Evolutionary conservation across 495 filamentous ascomycete species (phyloP).

Genomic region (Penicillium parvum): DNA sequence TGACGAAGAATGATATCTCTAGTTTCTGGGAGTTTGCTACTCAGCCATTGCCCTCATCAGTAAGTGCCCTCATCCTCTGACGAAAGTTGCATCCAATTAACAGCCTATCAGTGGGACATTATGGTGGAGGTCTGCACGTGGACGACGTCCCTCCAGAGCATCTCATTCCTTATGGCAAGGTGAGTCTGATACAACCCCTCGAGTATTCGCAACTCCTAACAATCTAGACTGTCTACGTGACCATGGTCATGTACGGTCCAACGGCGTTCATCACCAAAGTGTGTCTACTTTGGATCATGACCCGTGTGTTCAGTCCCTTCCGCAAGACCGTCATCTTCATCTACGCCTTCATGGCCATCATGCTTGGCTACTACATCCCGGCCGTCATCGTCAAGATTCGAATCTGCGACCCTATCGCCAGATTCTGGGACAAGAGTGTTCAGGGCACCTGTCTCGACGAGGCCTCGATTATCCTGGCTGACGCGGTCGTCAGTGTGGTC

Average conservation of each 20-base stretch:
- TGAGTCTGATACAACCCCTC: neutral
- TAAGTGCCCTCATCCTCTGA: conserved; percentile 4
- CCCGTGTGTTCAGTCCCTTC: conserved; percentile 36
- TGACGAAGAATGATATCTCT: too few species aligned
- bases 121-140: conserved; percentile 24
- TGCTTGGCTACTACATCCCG: conserved; percentile 38
- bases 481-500: conserved; percentile 35
- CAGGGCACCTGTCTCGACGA: conserved; percentile 32
- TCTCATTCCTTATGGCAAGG: conserved; percentile 21
- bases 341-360: conserved; percentile 32
- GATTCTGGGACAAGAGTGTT: conserved; percentile 25
- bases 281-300: conserved; percentile 37
- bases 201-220: neutral
- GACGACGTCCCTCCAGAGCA: conserved; percentile 14
- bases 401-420: conserved; percentile 35
- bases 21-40: conserved; percentile 24
- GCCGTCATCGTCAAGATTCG: conserved; percentile 35
- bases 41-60: conserved; percentile 26
- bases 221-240: conserved; percentile 25
- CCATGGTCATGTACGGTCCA: conserved; percentile 39
- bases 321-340: conserved; percentile 31
- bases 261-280: conserved; percentile 39
- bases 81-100: conserved; percentile 1
- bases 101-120: conserved; percentile 20
- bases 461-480: conserved; percentile 32